Evolutionary conservation across 2,329 filamentous ascomycete species (phyloP), one percentile per base, ranked within the genome.

Genomic region (Epichloe sp.): DNA sequence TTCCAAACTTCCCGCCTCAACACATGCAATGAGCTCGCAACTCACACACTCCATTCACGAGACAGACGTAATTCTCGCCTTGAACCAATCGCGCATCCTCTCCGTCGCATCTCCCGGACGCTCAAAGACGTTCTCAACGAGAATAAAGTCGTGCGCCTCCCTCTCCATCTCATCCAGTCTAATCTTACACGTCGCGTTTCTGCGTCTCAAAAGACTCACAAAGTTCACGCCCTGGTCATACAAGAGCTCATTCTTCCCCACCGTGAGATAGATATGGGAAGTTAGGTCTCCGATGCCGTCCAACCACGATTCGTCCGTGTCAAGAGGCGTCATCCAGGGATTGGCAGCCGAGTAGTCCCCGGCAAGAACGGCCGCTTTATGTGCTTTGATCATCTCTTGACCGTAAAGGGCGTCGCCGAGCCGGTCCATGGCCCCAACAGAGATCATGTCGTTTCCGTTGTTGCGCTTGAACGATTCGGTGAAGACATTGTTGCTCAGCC

Each of bases 71-170:
- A 42, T 10, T 1, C 17, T 19, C n/a, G 40, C 12, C 49, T 54
- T 57, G 54, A 58, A 60, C 66, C 66, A 68, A 0, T 53, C 57
- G 52, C 58, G 61, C 64, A 68, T 66, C 41, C 59, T 51, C 14
- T 52, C 53, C 4, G 62, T 66, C 6, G 63, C 63, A 34, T 59
- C 55, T 2, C 62, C 64, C 4, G 60, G 55, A 1, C 55, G 41
- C 10, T 53, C 53, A 15, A 51, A 46, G 34, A 58, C 45, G 4
- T 59, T 59, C 52, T 68, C 63, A 10, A 67, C 41, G 17, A 65
- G 36, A 10, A 68, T 59, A 42, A 63, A 66, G 17, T 67, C 65
- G 26, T 68, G 66, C 0, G 63, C 64, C 38, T 66, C 63, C 0
- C 55, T 56, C 14, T 62, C 60, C 3, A 52, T 34, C 38, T 62